phyloP scores from a whole-genome alignment of 139 green algal species.

The Astrephomene gubernaculifera region DNA sequence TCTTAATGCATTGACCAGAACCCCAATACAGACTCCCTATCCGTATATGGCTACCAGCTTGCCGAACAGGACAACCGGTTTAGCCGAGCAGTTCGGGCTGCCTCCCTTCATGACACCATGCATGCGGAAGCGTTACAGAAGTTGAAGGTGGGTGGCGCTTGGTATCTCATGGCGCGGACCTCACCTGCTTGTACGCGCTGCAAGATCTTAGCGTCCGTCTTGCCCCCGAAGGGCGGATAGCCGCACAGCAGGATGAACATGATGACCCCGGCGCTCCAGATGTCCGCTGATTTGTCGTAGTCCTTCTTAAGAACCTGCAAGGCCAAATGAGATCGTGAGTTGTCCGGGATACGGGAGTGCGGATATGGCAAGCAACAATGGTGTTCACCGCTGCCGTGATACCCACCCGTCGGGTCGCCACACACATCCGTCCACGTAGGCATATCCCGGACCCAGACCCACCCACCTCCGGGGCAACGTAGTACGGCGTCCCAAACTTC shows the following conservation, averaged over 20 bases:
- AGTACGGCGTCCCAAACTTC: slow-evolving; percentile 91
- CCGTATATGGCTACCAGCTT: no score
- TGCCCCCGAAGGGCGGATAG: slow-evolving; percentile 81
- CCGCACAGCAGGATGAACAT: slow-evolving; percentile 87
- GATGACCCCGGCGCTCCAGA: slow-evolving; percentile 87
- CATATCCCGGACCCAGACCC: not conserved
- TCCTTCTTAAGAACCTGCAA: slow-evolving; percentile 65
- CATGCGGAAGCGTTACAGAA: no score
- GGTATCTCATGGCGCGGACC: not conserved
- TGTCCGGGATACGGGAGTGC: not conserved
- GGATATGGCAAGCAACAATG: not conserved
- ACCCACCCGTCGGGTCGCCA: no score
- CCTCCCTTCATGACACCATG: no score
- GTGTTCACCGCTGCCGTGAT: not conserved
- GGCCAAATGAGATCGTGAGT: not conserved
- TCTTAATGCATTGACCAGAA: no score
- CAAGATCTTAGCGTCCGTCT: slow-evolving; percentile 82
- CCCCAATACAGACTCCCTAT: no score
- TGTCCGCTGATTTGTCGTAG: slow-evolving; percentile 67
- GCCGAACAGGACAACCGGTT: no score
- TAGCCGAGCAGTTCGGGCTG: no score
- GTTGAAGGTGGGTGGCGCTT: no score
- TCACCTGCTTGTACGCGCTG: slow-evolving; percentile 68
- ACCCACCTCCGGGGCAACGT: slow-evolving; percentile 86
- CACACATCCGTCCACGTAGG: no score